phyloP scores from a whole-genome alignment of 306 rosid genomes.

The Gleditsia sinensis region DNA sequence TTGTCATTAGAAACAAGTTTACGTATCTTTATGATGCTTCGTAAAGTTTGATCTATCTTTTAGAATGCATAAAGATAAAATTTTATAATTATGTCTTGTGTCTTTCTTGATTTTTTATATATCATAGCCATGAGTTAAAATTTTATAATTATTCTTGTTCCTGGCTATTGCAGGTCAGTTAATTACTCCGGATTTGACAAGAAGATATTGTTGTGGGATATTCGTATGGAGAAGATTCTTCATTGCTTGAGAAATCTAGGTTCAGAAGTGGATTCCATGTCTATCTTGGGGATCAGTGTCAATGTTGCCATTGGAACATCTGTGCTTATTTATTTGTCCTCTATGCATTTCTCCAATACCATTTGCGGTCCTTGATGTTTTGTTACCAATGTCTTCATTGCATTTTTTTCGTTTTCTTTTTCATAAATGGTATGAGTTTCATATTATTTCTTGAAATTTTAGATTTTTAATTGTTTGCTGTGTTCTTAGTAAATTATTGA shows the following conservation, averaged over 20 bases:
- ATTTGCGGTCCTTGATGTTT: not conserved
- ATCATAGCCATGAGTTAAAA: not conserved
- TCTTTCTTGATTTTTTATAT: not conserved
- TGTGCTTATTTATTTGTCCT: constrained; percentile 37
- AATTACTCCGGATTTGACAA: constrained; percentile 75
- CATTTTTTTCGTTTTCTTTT: not conserved
- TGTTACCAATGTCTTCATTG: not conserved
- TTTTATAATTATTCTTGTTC: constrained; percentile 18
- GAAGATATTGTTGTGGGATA: constrained; percentile 65
- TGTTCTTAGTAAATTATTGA: not conserved
- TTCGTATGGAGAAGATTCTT: constrained; percentile 45
- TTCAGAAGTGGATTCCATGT: constrained; percentile 68
- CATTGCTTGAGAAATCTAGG: constrained; percentile 40
- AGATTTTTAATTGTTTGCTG: not conserved
- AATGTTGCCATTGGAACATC: constrained; percentile 57
- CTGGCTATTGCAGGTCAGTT: constrained; percentile 55
- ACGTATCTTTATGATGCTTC: not conserved
- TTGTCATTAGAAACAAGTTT: not conserved
- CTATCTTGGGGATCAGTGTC: constrained; percentile 61
- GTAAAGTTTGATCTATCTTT: constrained; percentile 14
- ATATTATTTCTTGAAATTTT: not conserved
- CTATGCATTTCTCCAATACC: not conserved
- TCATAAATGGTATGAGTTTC: not conserved
- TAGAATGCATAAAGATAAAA: not conserved
- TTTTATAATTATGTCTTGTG: constrained; percentile 5